phyloP scores from a whole-genome alignment of 306 rosid genomes.

The Vachellia pachyceras region DNA sequence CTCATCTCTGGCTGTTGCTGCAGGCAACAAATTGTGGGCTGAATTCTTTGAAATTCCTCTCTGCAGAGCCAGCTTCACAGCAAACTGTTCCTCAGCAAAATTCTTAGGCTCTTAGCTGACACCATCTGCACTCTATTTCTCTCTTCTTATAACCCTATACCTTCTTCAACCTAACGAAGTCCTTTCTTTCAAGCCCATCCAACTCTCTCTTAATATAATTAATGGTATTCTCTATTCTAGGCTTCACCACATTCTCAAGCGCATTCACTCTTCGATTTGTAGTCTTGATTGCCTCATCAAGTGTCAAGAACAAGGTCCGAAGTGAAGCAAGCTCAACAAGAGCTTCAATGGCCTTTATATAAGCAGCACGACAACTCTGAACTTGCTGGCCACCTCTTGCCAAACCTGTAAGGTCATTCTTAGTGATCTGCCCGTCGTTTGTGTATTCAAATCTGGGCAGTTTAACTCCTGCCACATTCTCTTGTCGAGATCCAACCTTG shows the following conservation, averaged over 20 bases:
- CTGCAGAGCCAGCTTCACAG: slow-evolving; percentile 55
- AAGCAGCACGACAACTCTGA: slow-evolving; percentile 83
- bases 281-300: slow-evolving; percentile 90
- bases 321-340: slow-evolving; percentile 97
- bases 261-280: slow-evolving; percentile 92
- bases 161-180: slow-evolving; percentile 93
- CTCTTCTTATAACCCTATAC: slow-evolving; percentile 80
- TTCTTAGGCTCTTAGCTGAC: slow-evolving; percentile 48
- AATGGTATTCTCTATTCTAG: slow-evolving; percentile 66
- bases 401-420: slow-evolving; percentile 88
- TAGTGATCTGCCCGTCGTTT: slow-evolving; percentile 59
- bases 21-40: slow-evolving; percentile 69
- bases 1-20: slow-evolving; percentile 59
- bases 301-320: slow-evolving; percentile 89
- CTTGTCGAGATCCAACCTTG: slow-evolving; percentile 82
- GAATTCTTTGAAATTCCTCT: slow-evolving; percentile 58
- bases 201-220: slow-evolving; percentile 41
- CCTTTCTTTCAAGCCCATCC: slow-evolving; percentile 95
- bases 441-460: slow-evolving; percentile 86
- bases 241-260: slow-evolving; percentile 88
- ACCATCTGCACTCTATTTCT: slow-evolving; percentile 74
- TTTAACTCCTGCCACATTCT: slow-evolving; percentile 91
- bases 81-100: slow-evolving; percentile 60
- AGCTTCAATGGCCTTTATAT: slow-evolving; percentile 86
- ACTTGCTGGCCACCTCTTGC: slow-evolving; percentile 96